Evolutionary conservation across 768 basidiomycete species (phyloP).

Genomic region (Termitomyces sp.): DNA sequence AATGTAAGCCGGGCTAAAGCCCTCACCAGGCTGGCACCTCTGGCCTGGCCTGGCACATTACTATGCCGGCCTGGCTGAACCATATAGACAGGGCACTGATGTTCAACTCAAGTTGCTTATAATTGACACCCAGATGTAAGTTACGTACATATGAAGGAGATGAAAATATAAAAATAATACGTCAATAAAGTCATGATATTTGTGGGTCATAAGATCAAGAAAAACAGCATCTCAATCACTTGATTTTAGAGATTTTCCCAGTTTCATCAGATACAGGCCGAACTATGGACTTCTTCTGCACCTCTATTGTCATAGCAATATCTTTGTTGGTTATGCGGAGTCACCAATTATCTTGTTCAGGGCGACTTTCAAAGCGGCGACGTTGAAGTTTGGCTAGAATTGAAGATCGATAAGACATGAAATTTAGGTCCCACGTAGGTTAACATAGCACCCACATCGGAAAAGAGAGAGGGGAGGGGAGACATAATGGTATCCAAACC

Average conservation of each 20-base stretch:
- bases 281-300: neutral
- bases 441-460: neutral
- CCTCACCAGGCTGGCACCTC: neutral
- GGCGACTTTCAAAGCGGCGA: neutral
- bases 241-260: too few species aligned
- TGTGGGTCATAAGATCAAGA: neutral
- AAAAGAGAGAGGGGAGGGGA: neutral
- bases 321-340: neutral
- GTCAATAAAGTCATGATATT: neutral
- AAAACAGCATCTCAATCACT: too few species aligned
- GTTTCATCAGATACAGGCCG: too few species aligned
- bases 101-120: too few species aligned
- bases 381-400: slow-evolving; percentile 1
- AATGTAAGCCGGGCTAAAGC: too few species aligned
- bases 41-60: neutral
- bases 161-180: neutral
- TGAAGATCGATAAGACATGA: neutral
- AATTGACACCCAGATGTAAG: too few species aligned
- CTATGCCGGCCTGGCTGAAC: too few species aligned
- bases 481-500: slow-evolving; percentile 6
- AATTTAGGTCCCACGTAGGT: too few species aligned
- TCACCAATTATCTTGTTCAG: neutral
- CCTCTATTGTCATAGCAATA: neutral
- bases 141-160: too few species aligned
- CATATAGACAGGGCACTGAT: too few species aligned